A percentile compares a stretch with the other conserved stretches of the same genome.
phyloP scores from a whole-genome alignment of 208 protist genomes.

The Leishmania lainsoni region DNA sequence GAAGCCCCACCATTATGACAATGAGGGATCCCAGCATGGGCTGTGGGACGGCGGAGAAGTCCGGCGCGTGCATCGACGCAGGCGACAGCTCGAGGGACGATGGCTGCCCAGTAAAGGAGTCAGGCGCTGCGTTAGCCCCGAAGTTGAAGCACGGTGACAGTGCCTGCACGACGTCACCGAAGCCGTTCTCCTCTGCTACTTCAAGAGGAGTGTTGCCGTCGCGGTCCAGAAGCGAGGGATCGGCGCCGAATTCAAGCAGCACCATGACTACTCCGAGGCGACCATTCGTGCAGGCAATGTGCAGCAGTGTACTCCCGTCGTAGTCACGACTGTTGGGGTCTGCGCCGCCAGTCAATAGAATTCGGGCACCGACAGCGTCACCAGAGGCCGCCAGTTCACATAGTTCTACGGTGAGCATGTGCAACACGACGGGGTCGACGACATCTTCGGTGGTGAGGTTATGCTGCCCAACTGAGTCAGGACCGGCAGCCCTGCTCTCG shows the following conservation, averaged over 20 bases:
- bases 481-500: slow-evolving; percentile 22
- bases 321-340: slow-evolving; percentile 86
- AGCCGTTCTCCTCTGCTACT: slow-evolving; percentile 65
- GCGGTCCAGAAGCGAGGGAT: slow-evolving; percentile 49
- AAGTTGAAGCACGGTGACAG: slow-evolving; percentile 33
- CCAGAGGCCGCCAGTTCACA: slow-evolving; percentile 75
- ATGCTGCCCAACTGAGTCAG: slow-evolving; percentile 14
- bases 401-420: slow-evolving; percentile 83
- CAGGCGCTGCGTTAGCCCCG: slow-evolving; percentile 21
- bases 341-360: slow-evolving; percentile 70
- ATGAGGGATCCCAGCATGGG: slow-evolving; percentile 89
- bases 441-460: slow-evolving; percentile 36
- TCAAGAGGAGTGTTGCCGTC: slow-evolving; percentile 67
- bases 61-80: slow-evolving; percentile 40
- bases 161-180: slow-evolving; percentile 51
- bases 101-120: slow-evolving; percentile 29
- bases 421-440: slow-evolving; percentile 50
- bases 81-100: slow-evolving; percentile 39
- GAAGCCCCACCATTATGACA: slow-evolving; percentile 91
- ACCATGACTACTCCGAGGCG: slow-evolving; percentile 55
- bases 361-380: slow-evolving; percentile 65
- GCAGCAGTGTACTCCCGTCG: slow-evolving; percentile 76
- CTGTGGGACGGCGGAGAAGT: slow-evolving; percentile 80
- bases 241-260: slow-evolving; percentile 74
- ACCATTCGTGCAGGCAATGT: slow-evolving; percentile 75